Evolutionary conservation across 352 stramenopile genomes (phyloP), one percentile per base, ranked within the genome.

Genomic region (Aphanomyces euteiches): DNA sequence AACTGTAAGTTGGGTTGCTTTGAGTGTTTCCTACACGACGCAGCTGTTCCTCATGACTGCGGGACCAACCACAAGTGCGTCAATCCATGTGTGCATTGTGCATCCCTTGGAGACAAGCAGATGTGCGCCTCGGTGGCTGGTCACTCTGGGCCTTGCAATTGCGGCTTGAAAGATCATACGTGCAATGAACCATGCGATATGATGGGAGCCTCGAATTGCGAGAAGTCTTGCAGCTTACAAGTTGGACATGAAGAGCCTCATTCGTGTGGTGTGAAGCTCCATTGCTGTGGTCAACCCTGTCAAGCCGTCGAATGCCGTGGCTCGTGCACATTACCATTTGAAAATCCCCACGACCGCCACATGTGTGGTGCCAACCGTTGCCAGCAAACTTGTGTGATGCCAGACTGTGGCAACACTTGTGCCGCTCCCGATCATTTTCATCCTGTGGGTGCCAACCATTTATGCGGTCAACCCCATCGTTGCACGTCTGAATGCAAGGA

Each of bases 111-210:
- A 5, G 47, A 69, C 0, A 69, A 34, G 0, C 74, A 65, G 0
- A 81, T 80, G 34, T 93, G 86, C 37, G 47, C 64, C 1, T 87
- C 85, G 66, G 77, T 79, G 70, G 76, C 83, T 56, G 83, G 86
- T 1, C 86, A 93, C 54, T 78, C 84, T 64, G 86, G 84, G 4
- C 75, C 72, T 41, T 93, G 86, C 57, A 85, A 92, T 19, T 92
- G 86, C 53, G 58, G 47, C 1, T 56, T 77, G 21, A 82, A 82
- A 15, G 80, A 89, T 65, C 86, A 93, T 72, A 91, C 86, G 3
- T 93, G 86, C 38, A 73, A 77, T 0, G 5, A 61, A 53, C 67
- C 75, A 7, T 93, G 86, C 54, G 76, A 54, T 38, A 70, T 88
- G 67, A 36, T 57, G 0, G 43, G 66, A 7, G 85, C 86, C 0